Conservation (phyloP, 2,329 filamentous ascomycete genomes). For the Penicillium expansum region DNA sequence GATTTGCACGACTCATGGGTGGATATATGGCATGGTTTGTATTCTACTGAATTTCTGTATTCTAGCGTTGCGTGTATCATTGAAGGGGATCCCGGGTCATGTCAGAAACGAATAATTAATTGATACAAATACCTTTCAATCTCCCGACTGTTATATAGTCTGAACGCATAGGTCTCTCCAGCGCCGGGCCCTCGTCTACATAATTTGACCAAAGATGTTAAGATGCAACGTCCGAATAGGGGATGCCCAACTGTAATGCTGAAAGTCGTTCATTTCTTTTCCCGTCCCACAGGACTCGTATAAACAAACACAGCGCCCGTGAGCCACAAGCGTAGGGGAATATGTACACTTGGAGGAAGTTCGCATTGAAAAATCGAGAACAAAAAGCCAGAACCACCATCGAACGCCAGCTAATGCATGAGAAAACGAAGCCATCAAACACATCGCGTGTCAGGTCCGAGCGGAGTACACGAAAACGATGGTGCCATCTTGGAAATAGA, state of each 20-base stretch:
- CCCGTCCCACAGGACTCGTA: neutral
- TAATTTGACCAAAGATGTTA: neutral
- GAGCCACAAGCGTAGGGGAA: slow-evolving; percentile 7
- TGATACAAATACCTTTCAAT: neutral
- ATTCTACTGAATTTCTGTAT: slow-evolving; percentile 13
- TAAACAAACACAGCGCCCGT: slow-evolving; percentile 7
- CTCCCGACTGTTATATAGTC: neutral
- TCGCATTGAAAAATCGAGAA: slow-evolving; percentile 8
- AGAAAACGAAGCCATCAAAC: slow-evolving; percentile 11
- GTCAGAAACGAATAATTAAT: slow-evolving; percentile 4
- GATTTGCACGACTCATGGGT: slow-evolving; percentile 12
- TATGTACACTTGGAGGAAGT: slow-evolving; percentile 21
- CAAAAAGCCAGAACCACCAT: slow-evolving; percentile 11
- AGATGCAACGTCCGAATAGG: neutral
- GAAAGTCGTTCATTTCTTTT: slow-evolving; percentile 3
- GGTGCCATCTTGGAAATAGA: slow-evolving; percentile 3
- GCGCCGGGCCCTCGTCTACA: neutral
- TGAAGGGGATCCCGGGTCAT: neutral
- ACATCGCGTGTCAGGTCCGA: neutral
- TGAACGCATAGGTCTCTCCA: neutral
- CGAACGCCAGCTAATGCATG: slow-evolving; percentile 30
- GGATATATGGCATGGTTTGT: slow-evolving; percentile 10
- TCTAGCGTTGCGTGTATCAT: slow-evolving; percentile 22
- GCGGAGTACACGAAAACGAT: neutral
- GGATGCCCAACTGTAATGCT: neutral